These are phyloP conservation scores for Pisolithus albus DNA, from an alignment of 768 basidiomycete genomes.

Conservation along the genomic window DNA sequence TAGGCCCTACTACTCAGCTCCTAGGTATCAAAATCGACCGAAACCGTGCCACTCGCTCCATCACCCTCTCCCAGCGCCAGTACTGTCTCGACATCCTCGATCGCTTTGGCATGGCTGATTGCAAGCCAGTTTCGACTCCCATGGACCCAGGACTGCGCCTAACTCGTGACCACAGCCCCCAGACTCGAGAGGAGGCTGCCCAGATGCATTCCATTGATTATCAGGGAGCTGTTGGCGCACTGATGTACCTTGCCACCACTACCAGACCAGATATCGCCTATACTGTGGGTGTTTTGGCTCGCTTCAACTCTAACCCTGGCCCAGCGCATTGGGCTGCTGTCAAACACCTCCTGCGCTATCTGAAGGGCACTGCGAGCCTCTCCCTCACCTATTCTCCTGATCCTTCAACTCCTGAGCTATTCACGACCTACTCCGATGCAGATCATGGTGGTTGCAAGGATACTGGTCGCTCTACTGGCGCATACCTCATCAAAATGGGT, in stretches of 20 bases:
- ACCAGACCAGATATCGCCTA: slow-evolving; percentile 20
- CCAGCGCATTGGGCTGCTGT: slow-evolving; percentile 17
- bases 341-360: slow-evolving; percentile 7
- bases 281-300: slow-evolving; percentile 13
- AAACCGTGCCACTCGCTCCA: slow-evolving; percentile 1
- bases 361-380: no score
- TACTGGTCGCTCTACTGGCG: no score
- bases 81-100: slow-evolving; percentile 16
- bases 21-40: slow-evolving; percentile 17
- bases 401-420: no score
- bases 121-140: slow-evolving; percentile 15
- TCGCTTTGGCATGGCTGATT: slow-evolving; percentile 17
- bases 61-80: slow-evolving; percentile 13
- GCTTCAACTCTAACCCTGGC: slow-evolving; percentile 20
- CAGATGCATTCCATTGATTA: slow-evolving; percentile 11
- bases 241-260: slow-evolving; percentile 9
- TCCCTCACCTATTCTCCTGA: no score
- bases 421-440: no score
- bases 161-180: not conserved
- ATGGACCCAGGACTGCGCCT: slow-evolving; percentile 9
- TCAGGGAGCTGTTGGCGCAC: slow-evolving; percentile 2
- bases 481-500: no score
- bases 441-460: no score
- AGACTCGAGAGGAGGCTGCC: slow-evolving; percentile 1
- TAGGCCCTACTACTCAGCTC: slow-evolving; percentile 14